Evolutionary conservation across 179 eudicot species (phyloP), one percentile per base, ranked within the genome.

Genomic region (Vitellaria paradoxa): DNA sequence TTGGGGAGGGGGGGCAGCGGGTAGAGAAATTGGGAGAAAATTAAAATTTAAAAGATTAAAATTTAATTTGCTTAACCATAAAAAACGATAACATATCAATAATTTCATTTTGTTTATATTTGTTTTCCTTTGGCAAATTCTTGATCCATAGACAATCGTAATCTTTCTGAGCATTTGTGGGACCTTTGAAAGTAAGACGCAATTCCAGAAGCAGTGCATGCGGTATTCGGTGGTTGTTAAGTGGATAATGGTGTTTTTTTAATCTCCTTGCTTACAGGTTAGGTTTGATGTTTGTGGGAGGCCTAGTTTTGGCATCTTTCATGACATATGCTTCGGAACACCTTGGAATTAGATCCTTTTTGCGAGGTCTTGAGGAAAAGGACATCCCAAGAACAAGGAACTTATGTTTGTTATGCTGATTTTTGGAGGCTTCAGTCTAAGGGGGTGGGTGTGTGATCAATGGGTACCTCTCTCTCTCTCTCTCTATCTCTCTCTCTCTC

Each of bases 271-370:
- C 26, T 68, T 59, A 60, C 98, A 96, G 98, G 88, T 81, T 96
- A 74, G 97, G 96, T 76, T 80, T 93, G 84, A 93, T 93, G 97
- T 94, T 89, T 62, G 89, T 79, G 9, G 96, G 92, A 78, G 97
- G 98, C 86, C 72, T 94, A 68, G 71, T 96, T 30, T 84, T 96
- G 87, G 96, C 92, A 9, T 89, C 92, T 56, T 96, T 90, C 87
- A 92, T 96, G 97, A 88, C 99, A 9, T 94, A 92, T 79, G 96
- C 98, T 77, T 81, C 99, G 11, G 98, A 96, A 79, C 99, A 94
- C 75, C 94, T 96, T 4, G 88, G 94, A 1, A 88, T 88, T 63
- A 86, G 89, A 70, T 88, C 97, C 73, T 96, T 89, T 68, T 61
- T 85, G 76, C 86, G 90, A 86, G 98, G 99, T 62, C 83, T 88